Percentiles rank a stretch among this genome's conserved stretches.
phyloP scores from a whole-genome alignment of 768 basidiomycete species.

The Boletus reticulatus region DNA sequence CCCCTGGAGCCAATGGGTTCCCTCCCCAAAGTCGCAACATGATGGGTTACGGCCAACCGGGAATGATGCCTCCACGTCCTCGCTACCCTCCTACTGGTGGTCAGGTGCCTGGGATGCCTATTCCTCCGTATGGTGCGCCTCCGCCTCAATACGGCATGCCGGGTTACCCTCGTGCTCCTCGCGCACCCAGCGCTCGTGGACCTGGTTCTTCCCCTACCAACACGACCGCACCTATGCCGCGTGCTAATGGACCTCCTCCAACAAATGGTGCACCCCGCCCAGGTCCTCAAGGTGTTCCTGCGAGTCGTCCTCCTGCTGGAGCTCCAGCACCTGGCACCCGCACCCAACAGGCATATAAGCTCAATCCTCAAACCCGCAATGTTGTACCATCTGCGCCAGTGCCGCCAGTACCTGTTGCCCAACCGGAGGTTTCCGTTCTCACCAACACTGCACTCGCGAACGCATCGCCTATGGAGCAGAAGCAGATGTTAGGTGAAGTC shows the following conservation, averaged over 20 bases:
- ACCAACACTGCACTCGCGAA: conserved; percentile 60
- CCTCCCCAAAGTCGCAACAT: conserved; percentile 62
- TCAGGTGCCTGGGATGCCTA: conserved; percentile 74
- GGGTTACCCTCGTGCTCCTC: conserved; percentile 59
- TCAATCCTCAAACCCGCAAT: conserved; percentile 37
- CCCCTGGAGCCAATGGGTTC: conserved; percentile 73
- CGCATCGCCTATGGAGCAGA: conserved; percentile 80
- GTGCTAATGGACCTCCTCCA: conserved; percentile 59
- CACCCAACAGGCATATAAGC: conserved; percentile 32
- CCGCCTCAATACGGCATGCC: conserved; percentile 78
- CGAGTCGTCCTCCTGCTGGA: conserved; percentile 43
- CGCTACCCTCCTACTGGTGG: conserved; percentile 73
- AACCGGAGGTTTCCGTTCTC: conserved; percentile 53
- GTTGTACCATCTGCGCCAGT: conserved; percentile 32
- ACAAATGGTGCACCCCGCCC: conserved; percentile 54
- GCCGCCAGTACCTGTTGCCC: conserved; percentile 38
- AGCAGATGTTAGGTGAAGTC: conserved; percentile 98
- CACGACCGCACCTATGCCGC: conserved; percentile 60
- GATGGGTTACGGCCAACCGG: conserved; percentile 83
- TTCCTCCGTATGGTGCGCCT: conserved; percentile 70
- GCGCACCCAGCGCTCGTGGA: conserved; percentile 63
- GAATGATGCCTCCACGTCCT: conserved; percentile 86
- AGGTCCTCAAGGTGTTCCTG: conserved; percentile 40
- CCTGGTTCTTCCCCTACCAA: conserved; percentile 70
- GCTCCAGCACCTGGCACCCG: conserved; percentile 43